Conservation (phyloP, 2,329 filamentous ascomycete genomes). For the Aspergillus luchuensis region DNA sequence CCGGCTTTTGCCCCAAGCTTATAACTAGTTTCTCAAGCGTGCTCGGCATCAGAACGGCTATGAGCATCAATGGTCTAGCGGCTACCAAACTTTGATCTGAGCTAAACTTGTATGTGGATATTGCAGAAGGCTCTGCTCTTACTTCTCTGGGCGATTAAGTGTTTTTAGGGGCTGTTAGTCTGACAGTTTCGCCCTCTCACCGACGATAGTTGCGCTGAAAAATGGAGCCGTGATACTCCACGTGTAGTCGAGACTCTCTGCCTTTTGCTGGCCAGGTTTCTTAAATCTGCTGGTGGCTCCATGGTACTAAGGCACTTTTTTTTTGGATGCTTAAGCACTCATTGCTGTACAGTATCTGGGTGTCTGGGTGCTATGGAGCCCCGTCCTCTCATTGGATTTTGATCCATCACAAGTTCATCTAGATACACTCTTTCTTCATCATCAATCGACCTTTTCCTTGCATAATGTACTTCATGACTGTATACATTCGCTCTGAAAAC, state of each 20-base stretch:
- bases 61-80: constrained; percentile 14
- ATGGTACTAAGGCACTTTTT: not conserved
- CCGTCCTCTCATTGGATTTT: not conserved
- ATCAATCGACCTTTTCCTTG: not conserved
- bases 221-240: constrained; percentile 6
- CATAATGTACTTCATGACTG: not conserved
- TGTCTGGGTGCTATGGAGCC: not conserved
- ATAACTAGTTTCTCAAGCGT: constrained; percentile 14
- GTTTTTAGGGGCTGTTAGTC: constrained; percentile 2
- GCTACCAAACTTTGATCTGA: not conserved
- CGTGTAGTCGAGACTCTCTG: not conserved
- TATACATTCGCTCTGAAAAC: not conserved
- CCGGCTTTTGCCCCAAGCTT: constrained; percentile 20
- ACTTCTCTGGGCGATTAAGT: constrained; percentile 5
- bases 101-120: constrained; percentile 1
- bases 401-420: not conserved
- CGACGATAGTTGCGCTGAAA: constrained; percentile 16
- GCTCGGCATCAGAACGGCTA: constrained; percentile 4
- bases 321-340: not conserved
- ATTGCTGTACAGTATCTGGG: not conserved
- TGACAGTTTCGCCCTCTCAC: constrained; percentile 7
- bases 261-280: not conserved
- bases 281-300: constrained; percentile 1
- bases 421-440: not conserved
- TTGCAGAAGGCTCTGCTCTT: constrained; percentile 9